Evolutionary conservation across 108 stramenopile genomes (phyloP).

Genomic region (Pseudonitzschia pungens): DNA sequence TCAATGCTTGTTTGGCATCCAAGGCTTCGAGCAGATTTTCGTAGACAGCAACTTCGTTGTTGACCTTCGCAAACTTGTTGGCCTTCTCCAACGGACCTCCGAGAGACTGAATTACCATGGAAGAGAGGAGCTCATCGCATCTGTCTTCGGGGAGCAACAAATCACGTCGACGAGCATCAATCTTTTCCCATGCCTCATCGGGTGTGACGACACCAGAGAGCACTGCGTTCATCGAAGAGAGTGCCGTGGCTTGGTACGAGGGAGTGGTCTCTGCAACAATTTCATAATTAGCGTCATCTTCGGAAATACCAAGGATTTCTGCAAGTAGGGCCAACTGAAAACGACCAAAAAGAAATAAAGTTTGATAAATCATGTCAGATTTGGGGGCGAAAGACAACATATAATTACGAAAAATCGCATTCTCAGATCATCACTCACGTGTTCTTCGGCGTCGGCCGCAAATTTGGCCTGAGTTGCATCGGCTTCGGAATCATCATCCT

Average conservation of each 20-base stretch:
- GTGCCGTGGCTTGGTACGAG: slow-evolving; percentile 65
- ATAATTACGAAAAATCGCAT: not conserved
- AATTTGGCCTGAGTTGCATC: slow-evolving; percentile 58
- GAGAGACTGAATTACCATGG: slow-evolving; percentile 76
- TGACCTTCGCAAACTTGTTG: slow-evolving; percentile 70
- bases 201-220: slow-evolving; percentile 45
- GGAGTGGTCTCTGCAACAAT: slow-evolving; percentile 62
- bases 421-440: slow-evolving; percentile 48
- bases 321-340: slow-evolving; percentile 64
- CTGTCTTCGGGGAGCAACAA: slow-evolving; percentile 59
- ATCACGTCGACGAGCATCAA: slow-evolving; percentile 65
- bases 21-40: slow-evolving; percentile 68
- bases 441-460: slow-evolving; percentile 54
- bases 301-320: slow-evolving; percentile 64
- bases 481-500: slow-evolving; percentile 37
- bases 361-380: not conserved
- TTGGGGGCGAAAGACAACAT: not conserved
- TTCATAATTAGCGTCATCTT: slow-evolving; percentile 62
- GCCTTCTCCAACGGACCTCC: slow-evolving; percentile 72
- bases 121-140: slow-evolving; percentile 55
- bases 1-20: slow-evolving; percentile 66
- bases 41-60: slow-evolving; percentile 77
- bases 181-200: slow-evolving; percentile 68
- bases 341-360: not conserved
- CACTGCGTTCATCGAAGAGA: slow-evolving; percentile 56